These are phyloP conservation scores for Marasmius fiardii DNA, from an alignment of 1,284 basidiomycete species.

Conservation along the genomic window DNA sequence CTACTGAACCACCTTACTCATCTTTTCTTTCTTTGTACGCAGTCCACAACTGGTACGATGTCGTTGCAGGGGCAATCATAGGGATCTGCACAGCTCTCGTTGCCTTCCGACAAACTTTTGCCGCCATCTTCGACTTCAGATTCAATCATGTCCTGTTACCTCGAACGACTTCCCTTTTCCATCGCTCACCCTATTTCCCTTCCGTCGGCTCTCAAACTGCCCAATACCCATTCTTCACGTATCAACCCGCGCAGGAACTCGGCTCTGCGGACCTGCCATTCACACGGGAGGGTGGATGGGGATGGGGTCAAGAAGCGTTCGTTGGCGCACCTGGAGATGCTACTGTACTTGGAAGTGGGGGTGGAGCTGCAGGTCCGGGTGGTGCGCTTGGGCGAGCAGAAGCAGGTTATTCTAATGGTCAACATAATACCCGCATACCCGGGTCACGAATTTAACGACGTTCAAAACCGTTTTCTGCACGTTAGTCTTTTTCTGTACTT, in stretches of 20 bases:
- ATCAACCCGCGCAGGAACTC: conserved; percentile 24
- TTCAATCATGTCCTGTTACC: conserved; percentile 57
- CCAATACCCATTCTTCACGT: conserved; percentile 29
- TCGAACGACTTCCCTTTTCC: conserved; percentile 39
- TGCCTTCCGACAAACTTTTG: conserved; percentile 54
- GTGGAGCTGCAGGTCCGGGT: conserved; percentile 9
- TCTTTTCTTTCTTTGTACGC: conserved; percentile 4
- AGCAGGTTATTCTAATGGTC: neutral
- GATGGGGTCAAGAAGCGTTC: conserved; percentile 28
- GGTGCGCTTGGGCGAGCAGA: conserved; percentile 6
- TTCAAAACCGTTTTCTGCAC: too few relatives aligned
- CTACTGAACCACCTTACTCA: neutral
- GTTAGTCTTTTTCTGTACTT: too few relatives aligned
- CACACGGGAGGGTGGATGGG: conserved; percentile 44
- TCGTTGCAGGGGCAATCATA: conserved; percentile 47
- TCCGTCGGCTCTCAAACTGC: conserved; percentile 9
- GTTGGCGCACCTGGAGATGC: conserved; percentile 36
- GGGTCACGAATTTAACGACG: neutral
- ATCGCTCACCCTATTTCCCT: conserved; percentile 27
- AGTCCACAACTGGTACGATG: conserved; percentile 54
- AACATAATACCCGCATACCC: neutral
- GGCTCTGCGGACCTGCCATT: conserved; percentile 32
- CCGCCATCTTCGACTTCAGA: conserved; percentile 50
- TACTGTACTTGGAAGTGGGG: conserved; percentile 19
- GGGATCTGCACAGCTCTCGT: conserved; percentile 46